Evolutionary conservation across 805 yeast genomes (phyloP), one percentile per base, ranked within the genome.

Genomic region (Priceomyces medius): DNA sequence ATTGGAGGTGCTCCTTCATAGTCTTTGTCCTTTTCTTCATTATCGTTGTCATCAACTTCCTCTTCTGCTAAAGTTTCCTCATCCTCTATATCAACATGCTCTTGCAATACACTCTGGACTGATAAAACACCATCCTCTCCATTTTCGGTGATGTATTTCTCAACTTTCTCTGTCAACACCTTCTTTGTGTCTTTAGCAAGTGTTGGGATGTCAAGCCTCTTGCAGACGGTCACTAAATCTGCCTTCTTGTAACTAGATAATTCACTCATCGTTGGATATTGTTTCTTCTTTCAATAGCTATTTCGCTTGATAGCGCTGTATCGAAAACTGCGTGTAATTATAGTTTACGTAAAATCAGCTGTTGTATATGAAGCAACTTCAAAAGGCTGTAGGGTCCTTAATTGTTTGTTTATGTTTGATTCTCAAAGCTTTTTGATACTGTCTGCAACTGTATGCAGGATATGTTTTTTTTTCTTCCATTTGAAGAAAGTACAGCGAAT

Each of bases 151-250:
- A 66, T 51, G 46, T 53, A 65, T 6, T 43, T 48, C 24, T 61
- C 64, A 39, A 70, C 55, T 45, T 65, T 70, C 31, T 68, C 73
- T 20, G 67, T 53, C 53, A 70, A 63, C 3, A 63, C 54, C 49
- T 61, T 66, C 55, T 70, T 70, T 34, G 74, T 69, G 50, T 68
- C 74, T 49, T 69, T 70, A 31, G 66, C 46, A 37, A 58, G 51
- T 27, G 63, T 57, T 36, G 58, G 51, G 21, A 68, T 47, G 26
- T 65, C 74, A 29, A 64, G 61, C 44, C 63, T 64, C 31, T 53
- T 61, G 44, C 64, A 63, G 29, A 61, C 65, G 32, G 49, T 53
- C 48, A 63, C 55, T 45, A 70, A 58, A 40, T 70, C 75, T 32
- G 73, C 71, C 52, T 70, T 70, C 48, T 64, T 70, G 47, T 51